Base-by-base conservation (phyloP, 177 flowering plant species). In the Telopea speciosissima region DNA sequence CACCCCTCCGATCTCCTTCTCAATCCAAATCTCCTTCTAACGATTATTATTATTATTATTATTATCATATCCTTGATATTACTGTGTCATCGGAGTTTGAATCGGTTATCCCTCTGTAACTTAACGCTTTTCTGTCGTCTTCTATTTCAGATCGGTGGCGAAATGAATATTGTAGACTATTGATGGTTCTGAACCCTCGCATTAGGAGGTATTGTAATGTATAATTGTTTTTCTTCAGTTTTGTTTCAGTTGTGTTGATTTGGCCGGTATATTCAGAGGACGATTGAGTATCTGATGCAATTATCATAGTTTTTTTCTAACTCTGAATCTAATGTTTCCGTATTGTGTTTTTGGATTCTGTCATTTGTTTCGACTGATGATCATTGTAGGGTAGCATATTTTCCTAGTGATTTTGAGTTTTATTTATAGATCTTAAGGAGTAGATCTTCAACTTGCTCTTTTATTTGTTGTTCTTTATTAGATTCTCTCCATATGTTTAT, bases 371-470 rank as follows among this genome's bases (percentile, higher is more conserved):
- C 23, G 24, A 36, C 0, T 36, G 40, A 8, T 36, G 40, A 36
- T 4, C 40, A 36, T 36, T 0, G 8, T 36, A 8, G 40, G 40
- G 33, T 3, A 36, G 40, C 40, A 31, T 36, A n/a, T 70, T 70
- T 28, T 16, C 17, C 10, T 62, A 62, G 24, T 28, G 54, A 26
- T 25, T 59, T 45, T 36, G n/a, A 66, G 25, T 63, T 31, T 24
- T 28, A 44, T 62, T 42, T 45, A 22, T 62, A 44, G 60, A 70
- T 70, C 22, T 58, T 58, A 58, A 58, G 9, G 23, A 58, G 40
- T 36, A 36, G 61, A 58, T 9, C 9, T 5, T n/a, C 23, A 58
- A 8, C 61, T 58, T 58, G 3, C 61, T 36, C 0, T 54, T 54
- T 12, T 54, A 54, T 16, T 54, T 54, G 16, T 16, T 17, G 21